Evolutionary conservation across 2,329 filamentous ascomycete genomes (phyloP).

Genomic region (Diaporthe australafricana): DNA sequence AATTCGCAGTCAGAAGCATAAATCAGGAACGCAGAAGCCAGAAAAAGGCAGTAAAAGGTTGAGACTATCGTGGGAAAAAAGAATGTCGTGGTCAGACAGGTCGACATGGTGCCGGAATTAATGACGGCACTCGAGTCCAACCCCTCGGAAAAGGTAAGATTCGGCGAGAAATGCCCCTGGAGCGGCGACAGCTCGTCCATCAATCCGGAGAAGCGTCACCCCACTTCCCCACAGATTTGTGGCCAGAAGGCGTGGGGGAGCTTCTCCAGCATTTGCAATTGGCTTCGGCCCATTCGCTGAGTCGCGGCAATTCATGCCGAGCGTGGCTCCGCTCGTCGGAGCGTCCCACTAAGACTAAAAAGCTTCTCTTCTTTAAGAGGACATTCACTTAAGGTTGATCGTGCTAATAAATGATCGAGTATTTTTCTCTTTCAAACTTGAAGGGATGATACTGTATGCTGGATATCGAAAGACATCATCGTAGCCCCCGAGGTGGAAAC

Average conservation of each 20-base stretch:
- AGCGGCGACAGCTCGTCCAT: neutral
- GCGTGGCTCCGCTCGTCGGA: slow-evolving; percentile 27
- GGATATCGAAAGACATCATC: too few relatives aligned
- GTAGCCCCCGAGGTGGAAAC: too few relatives aligned
- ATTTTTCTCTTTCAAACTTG: too few relatives aligned
- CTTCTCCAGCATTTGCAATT: slow-evolving; percentile 28
- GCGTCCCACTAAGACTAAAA: neutral
- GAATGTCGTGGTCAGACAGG: neutral
- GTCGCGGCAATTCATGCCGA: slow-evolving; percentile 22
- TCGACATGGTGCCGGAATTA: neutral
- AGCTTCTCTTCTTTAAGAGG: too few relatives aligned
- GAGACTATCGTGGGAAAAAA: slow-evolving; percentile 3
- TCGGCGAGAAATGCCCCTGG: slow-evolving; percentile 33
- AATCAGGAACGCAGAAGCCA: neutral
- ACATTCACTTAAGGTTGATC: too few relatives aligned
- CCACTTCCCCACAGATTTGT: slow-evolving; percentile 33
- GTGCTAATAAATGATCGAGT: too few relatives aligned
- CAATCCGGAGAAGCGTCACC: neutral
- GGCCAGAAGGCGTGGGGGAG: slow-evolving; percentile 20
- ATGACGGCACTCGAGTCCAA: neutral
- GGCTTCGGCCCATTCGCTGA: slow-evolving; percentile 30
- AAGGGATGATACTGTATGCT: too few relatives aligned
- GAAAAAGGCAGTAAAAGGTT: neutral
- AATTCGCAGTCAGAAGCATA: neutral
- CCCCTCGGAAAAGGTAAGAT: neutral